A percentile compares a stretch with the other conserved stretches of the same genome.
These are phyloP conservation scores for Neurospora sp. DNA, from an alignment of 495 filamentous ascomycete genomes.

Conservation along the genomic window DNA sequence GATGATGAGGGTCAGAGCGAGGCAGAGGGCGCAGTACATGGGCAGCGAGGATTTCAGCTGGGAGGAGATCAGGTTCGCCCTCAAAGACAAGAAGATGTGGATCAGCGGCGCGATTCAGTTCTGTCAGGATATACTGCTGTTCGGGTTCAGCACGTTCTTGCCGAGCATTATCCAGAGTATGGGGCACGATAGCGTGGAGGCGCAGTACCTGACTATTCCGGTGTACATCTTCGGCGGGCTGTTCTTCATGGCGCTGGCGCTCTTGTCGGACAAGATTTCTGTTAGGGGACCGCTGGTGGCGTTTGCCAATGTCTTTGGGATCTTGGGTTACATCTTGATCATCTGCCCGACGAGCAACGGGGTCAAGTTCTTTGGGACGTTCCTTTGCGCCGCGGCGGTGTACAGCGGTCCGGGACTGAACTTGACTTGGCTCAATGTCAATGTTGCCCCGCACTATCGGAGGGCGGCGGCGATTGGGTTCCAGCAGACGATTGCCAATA, in stretches of 20 bases:
- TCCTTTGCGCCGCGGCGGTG: conserved; percentile 41
- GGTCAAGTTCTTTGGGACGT: conserved; percentile 49
- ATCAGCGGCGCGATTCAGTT: conserved; percentile 40
- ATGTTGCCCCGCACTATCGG: conserved; percentile 47
- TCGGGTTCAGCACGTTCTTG: conserved; percentile 51
- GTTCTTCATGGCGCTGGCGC: conserved; percentile 32
- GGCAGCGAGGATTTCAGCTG: conserved; percentile 40
- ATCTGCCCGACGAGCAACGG: conserved; percentile 20
- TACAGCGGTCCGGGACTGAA: conserved; percentile 43
- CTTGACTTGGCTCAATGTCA: conserved; percentile 48
- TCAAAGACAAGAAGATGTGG: conserved; percentile 28
- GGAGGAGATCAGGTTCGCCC: conserved; percentile 37
- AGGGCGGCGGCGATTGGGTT: conserved; percentile 46
- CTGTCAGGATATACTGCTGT: conserved; percentile 42
- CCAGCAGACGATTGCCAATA: conserved; percentile 47
- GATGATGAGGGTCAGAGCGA: conserved; percentile 38
- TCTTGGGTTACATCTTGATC: conserved; percentile 44
- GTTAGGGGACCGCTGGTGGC: conserved; percentile 29
- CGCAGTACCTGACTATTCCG: conserved; percentile 32
- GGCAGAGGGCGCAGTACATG: conserved; percentile 28
- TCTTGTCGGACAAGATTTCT: conserved; percentile 28
- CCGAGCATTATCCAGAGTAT: conserved; percentile 46
- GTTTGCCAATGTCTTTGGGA: conserved; percentile 34
- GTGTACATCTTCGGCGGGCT: conserved; percentile 29
- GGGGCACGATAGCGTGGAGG: conserved; percentile 38